A percentile compares a stretch with the other conserved stretches of the same genome.
Conservation (phyloP, 345 rosid species). For the Pistacia integerrima region DNA sequence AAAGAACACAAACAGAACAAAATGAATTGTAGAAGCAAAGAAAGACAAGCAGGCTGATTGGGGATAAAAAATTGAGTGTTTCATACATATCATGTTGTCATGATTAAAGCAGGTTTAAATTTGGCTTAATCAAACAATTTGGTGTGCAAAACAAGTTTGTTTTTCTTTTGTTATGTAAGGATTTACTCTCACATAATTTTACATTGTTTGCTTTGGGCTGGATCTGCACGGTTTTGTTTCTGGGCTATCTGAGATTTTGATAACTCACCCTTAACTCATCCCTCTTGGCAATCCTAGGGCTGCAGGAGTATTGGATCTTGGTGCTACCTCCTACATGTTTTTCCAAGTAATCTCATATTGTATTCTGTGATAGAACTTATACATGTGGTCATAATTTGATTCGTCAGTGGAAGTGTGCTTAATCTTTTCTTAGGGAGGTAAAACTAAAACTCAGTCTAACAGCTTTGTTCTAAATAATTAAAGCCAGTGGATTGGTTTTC, state of each 20-base stretch:
- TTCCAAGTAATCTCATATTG: background rate
- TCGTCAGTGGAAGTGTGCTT: background rate
- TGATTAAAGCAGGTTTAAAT: background rate
- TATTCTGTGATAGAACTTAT: background rate
- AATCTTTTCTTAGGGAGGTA: background rate
- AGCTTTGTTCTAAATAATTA: background rate
- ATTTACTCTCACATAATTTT: too few relatives aligned
- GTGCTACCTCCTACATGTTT: background rate
- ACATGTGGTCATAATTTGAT: background rate
- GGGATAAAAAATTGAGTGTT: constrained; percentile 2
- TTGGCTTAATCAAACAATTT: background rate
- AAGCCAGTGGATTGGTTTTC: background rate
- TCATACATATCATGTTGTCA: background rate
- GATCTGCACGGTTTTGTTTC: too few relatives aligned
- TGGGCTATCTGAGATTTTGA: too few relatives aligned
- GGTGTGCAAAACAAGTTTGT: background rate
- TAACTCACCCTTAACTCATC: too few relatives aligned
- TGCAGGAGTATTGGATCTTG: too few relatives aligned
- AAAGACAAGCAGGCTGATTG: background rate
- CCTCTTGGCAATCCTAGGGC: too few relatives aligned
- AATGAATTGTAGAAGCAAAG: background rate
- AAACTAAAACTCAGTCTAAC: background rate
- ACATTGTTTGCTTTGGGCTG: too few relatives aligned
- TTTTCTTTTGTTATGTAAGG: too few relatives aligned
- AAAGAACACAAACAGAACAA: background rate